Conservation (phyloP, 345 rosid species). For the Odontarrhena argentea region DNA sequence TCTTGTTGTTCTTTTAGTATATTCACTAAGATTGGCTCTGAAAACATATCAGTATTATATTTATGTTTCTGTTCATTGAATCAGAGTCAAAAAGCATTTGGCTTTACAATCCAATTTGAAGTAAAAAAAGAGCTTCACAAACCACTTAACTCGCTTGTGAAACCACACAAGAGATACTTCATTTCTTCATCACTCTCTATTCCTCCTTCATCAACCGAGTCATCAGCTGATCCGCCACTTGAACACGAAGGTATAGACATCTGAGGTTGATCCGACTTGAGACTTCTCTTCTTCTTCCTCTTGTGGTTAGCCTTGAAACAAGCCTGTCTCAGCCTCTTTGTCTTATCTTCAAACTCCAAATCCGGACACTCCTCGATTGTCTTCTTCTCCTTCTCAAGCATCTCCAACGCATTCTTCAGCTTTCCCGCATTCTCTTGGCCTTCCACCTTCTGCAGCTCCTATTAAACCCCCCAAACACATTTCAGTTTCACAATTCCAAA, state of each 20-base stretch:
- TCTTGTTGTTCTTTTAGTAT: neutral
- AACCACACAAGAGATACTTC: constrained; percentile 37
- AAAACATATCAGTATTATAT: constrained; percentile 21
- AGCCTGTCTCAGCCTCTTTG: constrained; percentile 81
- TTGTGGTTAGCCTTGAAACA: constrained; percentile 93
- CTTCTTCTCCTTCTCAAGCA: constrained; percentile 66
- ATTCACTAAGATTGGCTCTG: constrained; percentile 5
- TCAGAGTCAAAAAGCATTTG: constrained; percentile 31
- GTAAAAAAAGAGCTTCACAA: constrained; percentile 11
- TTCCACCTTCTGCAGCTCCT: constrained; percentile 46
- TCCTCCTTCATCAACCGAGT: constrained; percentile 19
- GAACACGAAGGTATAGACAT: constrained; percentile 14
- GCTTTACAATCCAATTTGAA: constrained; percentile 34
- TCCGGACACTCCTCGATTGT: constrained; percentile 67
- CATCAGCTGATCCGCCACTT: constrained; percentile 31
- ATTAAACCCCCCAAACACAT: neutral
- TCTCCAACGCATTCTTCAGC: constrained; percentile 48
- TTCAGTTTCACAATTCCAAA: neutral
- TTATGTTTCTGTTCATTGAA: constrained; percentile 31
- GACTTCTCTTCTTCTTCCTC: constrained; percentile 57
- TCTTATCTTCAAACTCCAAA: constrained; percentile 54
- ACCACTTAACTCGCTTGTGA: constrained; percentile 29
- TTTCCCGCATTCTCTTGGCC: constrained; percentile 43
- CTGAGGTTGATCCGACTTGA: neutral
- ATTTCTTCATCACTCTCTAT: constrained; percentile 40